These are phyloP conservation scores for Iberis pinnata DNA, from an alignment of 345 rosid genomes.

Conservation along the genomic window DNA sequence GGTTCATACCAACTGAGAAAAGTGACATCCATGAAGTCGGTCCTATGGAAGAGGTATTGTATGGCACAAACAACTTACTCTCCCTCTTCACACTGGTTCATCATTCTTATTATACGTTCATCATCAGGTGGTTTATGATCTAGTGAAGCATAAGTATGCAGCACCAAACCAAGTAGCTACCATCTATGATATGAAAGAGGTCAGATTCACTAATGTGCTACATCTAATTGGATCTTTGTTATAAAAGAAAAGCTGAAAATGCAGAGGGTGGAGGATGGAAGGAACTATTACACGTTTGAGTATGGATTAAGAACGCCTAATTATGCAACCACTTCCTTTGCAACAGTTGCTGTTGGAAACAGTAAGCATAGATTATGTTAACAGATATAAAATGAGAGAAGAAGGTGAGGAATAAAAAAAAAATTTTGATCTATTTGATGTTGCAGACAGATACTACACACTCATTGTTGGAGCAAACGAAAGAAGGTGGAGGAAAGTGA, in stretches of 20 bases:
- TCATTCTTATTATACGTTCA: conserved; percentile 2
- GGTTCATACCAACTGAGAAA: conserved; percentile 79
- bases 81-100: neutral
- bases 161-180: conserved; percentile 66
- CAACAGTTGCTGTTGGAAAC: conserved; percentile 66
- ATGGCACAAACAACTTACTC: neutral
- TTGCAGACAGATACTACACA: conserved; percentile 65
- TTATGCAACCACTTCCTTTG: conserved; percentile 56
- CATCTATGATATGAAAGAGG: conserved; percentile 67
- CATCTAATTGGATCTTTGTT: conserved; percentile 6
- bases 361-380: conserved; percentile 31
- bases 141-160: conserved; percentile 55
- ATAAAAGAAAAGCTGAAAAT: conserved; percentile 7
- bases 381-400: neutral
- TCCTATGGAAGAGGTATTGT: conserved; percentile 68
- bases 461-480: conserved; percentile 65
- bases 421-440: neutral
- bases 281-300: conserved; percentile 72
- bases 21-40: conserved; percentile 73
- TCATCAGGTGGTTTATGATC: conserved; percentile 47
- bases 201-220: conserved; percentile 15
- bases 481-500: conserved; percentile 58
- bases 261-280: conserved; percentile 68
- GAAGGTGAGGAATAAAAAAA: neutral
- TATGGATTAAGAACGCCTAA: conserved; percentile 62